phyloP scores from a whole-genome alignment of 352 stramenopile species.

The Thalassiosira allenii region DNA sequence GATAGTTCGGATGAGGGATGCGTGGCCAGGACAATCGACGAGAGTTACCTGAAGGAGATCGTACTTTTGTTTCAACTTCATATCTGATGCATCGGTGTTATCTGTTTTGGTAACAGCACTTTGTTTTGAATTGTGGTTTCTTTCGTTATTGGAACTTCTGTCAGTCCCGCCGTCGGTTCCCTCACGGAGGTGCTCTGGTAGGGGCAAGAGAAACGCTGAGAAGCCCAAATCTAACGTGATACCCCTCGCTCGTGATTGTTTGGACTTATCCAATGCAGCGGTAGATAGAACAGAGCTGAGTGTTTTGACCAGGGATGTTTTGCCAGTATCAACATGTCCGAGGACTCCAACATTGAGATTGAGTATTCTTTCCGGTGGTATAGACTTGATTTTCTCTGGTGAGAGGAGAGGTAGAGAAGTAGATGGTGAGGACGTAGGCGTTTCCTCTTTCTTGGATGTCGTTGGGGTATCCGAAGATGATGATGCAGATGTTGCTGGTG shows the following conservation, averaged over 20 bases:
- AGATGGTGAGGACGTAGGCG: background rate
- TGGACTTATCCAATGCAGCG: constrained; percentile 97
- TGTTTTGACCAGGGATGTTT: constrained; percentile 95
- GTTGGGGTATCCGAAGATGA: constrained; percentile 11
- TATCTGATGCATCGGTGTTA: background rate
- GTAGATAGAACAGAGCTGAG: constrained; percentile 97
- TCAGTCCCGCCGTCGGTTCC: background rate
- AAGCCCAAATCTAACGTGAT: constrained; percentile 99
- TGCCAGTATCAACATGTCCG: constrained; percentile 98
- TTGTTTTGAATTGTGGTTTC: constrained; percentile 16
- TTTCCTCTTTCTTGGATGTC: constrained; percentile 1
- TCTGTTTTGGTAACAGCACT: constrained; percentile 3
- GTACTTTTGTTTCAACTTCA: constrained; percentile 54
- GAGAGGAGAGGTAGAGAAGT: constrained; percentile 44
- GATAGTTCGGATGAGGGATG: constrained; percentile 98
- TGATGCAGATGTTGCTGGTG: constrained; percentile 18
- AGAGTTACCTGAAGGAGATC: constrained; percentile 92
- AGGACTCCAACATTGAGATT: constrained; percentile 99
- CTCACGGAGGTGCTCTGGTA: constrained; percentile 72
- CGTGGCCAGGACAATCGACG: constrained; percentile 94
- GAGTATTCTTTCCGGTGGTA: constrained; percentile 76
- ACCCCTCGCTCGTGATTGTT: constrained; percentile 94
- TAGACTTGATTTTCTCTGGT: constrained; percentile 57
- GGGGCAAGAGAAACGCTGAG: constrained; percentile 91
- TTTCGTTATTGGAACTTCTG: constrained; percentile 9